A percentile compares a stretch with the other conserved stretches of the same genome.
Evolutionary conservation across 257 asterid genomes (phyloP).

Genomic region (Scutellaria minor): DNA sequence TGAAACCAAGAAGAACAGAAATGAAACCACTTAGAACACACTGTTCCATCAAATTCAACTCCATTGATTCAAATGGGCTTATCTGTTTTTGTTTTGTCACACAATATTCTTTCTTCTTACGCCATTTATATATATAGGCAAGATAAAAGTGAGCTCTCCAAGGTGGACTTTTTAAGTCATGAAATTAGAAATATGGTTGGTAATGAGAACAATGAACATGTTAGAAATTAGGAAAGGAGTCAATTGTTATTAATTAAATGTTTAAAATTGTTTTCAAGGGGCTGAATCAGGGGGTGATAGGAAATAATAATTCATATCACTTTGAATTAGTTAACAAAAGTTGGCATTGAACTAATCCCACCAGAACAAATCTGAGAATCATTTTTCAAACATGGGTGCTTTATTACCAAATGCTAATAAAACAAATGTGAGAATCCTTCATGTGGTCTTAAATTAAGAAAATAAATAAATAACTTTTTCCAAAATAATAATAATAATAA

Average conservation of each 20-base stretch:
- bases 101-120: background rate
- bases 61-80: constrained; percentile 22
- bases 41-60: constrained; percentile 40
- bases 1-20: constrained; percentile 37
- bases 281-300: constrained; percentile 28
- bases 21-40: constrained; percentile 43
- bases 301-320: constrained; percentile 13
- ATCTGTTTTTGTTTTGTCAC: background rate
- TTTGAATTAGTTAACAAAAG: constrained; percentile 18
- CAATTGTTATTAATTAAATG: constrained; percentile 7
- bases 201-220: constrained; percentile 15
- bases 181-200: constrained; percentile 14
- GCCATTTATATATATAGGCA: constrained; percentile 9
- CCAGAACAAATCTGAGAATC: constrained; percentile 33
- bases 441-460: background rate
- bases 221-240: constrained; percentile 13
- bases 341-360: constrained; percentile 29
- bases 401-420: constrained; percentile 16
- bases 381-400: background rate
- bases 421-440: constrained; percentile 31
- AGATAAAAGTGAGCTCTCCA: constrained; percentile 33
- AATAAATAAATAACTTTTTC: background rate
- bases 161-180: constrained; percentile 21
- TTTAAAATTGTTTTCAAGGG: constrained; percentile 11
- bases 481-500: background rate